Evolutionary conservation across 345 rosid species (phyloP).

Genomic region (Erucastrum elatum): DNA sequence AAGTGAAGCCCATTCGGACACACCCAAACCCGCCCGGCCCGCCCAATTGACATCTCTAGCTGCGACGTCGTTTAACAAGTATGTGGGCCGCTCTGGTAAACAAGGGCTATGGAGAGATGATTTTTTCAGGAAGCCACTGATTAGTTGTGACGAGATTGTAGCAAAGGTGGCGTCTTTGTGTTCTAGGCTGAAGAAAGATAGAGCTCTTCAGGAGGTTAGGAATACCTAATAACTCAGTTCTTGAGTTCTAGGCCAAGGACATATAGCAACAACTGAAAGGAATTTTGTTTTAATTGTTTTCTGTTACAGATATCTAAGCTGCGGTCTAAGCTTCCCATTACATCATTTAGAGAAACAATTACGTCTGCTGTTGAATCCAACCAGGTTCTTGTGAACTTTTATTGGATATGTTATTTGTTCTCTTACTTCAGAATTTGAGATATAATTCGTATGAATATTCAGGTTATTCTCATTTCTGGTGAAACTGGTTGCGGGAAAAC

Average conservation of each 20-base stretch:
- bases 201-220: constrained; percentile 70
- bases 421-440: not conserved
- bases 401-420: constrained; percentile 19
- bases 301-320: constrained; percentile 58
- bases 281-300: constrained; percentile 35
- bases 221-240: constrained; percentile 1
- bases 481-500: constrained; percentile 92
- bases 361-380: constrained; percentile 71
- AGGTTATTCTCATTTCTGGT: constrained; percentile 82
- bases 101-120: constrained; percentile 50
- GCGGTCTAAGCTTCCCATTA: constrained; percentile 82
- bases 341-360: constrained; percentile 66
- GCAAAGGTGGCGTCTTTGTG: constrained; percentile 58
- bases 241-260: constrained; percentile 7
- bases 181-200: constrained; percentile 48
- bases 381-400: constrained; percentile 55
- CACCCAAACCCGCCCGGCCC: too few species aligned
- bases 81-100: constrained; percentile 38
- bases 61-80: constrained; percentile 39
- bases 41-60: too few species aligned
- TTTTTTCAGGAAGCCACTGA: constrained; percentile 61
- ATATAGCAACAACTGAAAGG: constrained; percentile 23
- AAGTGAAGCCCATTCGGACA: too few species aligned
- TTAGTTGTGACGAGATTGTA: constrained; percentile 51
- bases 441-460: constrained; percentile 15